These are phyloP conservation scores for Nidula microcarpa DNA, from an alignment of 768 basidiomycete species.

Conservation along the genomic window DNA sequence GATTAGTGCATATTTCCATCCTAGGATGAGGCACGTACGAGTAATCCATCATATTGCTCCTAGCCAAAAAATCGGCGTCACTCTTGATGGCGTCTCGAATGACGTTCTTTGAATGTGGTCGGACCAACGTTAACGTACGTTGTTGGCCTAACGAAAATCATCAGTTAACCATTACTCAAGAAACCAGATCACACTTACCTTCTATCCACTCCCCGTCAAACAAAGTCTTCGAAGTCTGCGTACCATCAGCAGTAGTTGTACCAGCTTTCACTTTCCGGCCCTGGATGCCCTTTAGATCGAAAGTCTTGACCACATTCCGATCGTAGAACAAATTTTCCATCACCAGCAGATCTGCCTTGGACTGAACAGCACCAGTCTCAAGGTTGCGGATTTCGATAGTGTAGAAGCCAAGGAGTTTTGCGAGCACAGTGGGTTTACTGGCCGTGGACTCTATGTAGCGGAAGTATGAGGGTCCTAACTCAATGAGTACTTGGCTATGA, in stretches of 20 bases:
- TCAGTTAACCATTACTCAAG: not conserved
- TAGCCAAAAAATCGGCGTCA: constrained; percentile 73
- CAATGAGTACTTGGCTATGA: constrained; percentile 70
- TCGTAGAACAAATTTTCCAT: constrained; percentile 86
- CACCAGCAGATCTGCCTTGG: constrained; percentile 72
- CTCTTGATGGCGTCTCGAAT: constrained; percentile 63
- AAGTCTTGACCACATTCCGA: constrained; percentile 64
- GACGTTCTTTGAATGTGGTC: constrained; percentile 71
- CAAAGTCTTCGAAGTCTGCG: constrained; percentile 50
- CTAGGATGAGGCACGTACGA: constrained; percentile 44
- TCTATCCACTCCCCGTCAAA: constrained; percentile 89
- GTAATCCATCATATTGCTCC: constrained; percentile 85
- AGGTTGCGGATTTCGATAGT: constrained; percentile 74
- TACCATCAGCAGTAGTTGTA: constrained; percentile 22
- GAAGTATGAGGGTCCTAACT: constrained; percentile 77
- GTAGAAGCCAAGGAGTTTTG: constrained; percentile 81
- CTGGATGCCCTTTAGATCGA: constrained; percentile 83
- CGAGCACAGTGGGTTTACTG: constrained; percentile 62
- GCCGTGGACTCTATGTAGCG: constrained; percentile 71
- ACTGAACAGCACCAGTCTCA: constrained; percentile 60
- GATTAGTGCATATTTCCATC: not conserved
- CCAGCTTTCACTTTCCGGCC: constrained; percentile 63
- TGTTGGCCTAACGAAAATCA: constrained; percentile 49
- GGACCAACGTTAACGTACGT: constrained; percentile 58
- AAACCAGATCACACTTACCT: constrained; percentile 30